Conservation (phyloP, 2,329 filamentous ascomycete species). For the Akanthomyces dipterigenus region DNA sequence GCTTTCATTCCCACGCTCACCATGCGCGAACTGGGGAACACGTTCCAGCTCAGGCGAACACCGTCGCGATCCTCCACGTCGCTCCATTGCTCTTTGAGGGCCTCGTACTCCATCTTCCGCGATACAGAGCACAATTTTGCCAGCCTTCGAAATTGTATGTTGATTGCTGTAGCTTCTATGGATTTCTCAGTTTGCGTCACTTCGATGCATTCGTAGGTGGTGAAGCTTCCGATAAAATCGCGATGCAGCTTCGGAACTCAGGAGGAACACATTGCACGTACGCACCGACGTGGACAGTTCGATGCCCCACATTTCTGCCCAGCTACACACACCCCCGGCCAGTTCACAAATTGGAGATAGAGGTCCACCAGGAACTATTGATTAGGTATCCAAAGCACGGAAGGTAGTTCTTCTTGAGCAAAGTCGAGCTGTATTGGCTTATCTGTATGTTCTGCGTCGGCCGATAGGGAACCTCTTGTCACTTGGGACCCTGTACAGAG, state of each 20-base stretch:
- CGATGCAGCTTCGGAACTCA: not conserved
- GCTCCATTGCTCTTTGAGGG: slow-evolving; percentile 90
- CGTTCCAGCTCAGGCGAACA: slow-evolving; percentile 95
- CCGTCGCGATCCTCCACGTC: slow-evolving; percentile 96
- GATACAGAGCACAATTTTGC: not conserved
- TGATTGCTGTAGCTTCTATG: not conserved
- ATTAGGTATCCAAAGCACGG: not conserved
- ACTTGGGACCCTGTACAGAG: not conserved
- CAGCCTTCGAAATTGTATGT: not conserved
- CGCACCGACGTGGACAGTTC: slow-evolving; percentile 2
- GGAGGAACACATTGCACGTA: not conserved
- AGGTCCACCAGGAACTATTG: not conserved
- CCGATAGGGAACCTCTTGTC: not conserved
- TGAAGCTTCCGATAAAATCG: not conserved
- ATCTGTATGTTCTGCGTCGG: not conserved
- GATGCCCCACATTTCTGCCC: slow-evolving; percentile 5
- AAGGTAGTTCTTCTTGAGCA: not conserved
- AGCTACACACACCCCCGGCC: not conserved
- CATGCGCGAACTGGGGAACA: slow-evolving; percentile 97
- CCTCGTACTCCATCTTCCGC: slow-evolving; percentile 76
- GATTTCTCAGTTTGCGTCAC: not conserved
- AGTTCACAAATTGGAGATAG: not conserved
- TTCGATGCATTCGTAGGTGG: not conserved
- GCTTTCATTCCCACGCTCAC: slow-evolving; percentile 38
- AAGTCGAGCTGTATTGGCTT: too few species aligned